Percentiles rank a stretch among this genome's conserved stretches.
phyloP scores from a whole-genome alignment of 1,284 basidiomycete genomes.

The Ganoderma meredithae region DNA sequence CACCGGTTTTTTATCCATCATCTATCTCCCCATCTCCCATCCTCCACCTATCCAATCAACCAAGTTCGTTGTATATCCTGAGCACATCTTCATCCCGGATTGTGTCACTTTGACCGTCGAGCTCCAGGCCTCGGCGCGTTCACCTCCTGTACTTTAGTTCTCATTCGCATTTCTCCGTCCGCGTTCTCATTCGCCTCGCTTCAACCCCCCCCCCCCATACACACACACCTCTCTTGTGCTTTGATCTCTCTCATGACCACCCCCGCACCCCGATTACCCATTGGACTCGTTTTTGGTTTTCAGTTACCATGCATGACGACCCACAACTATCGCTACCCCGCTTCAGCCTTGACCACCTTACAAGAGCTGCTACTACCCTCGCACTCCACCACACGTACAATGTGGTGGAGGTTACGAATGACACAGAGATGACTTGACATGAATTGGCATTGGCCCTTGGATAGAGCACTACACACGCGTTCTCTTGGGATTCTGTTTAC shows the following conservation, averaged over 20 bases:
- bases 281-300: slow-evolving; percentile 1
- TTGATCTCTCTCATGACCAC: background rate
- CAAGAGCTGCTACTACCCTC: background rate
- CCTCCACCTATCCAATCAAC: background rate
- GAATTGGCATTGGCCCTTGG: background rate
- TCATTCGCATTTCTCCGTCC: background rate
- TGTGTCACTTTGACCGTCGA: slow-evolving; percentile 16
- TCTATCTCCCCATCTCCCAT: background rate
- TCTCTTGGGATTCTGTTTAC: background rate
- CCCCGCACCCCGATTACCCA: background rate
- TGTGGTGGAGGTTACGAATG: background rate
- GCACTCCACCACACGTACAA: background rate
- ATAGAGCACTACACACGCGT: background rate
- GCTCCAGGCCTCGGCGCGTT: slow-evolving; percentile 32
- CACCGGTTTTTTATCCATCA: slow-evolving; percentile 3
- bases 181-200: background rate
- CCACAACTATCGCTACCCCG: background rate
- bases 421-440: background rate
- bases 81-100: background rate
- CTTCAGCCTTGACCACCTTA: background rate
- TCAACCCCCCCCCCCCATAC: background rate
- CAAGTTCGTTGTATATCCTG: slow-evolving; percentile 1
- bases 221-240: background rate
- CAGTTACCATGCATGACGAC: background rate
- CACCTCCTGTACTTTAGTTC: slow-evolving; percentile 7